Conservation (phyloP, 2,329 filamentous ascomycete species). For the Epicoccum nigrum region DNA sequence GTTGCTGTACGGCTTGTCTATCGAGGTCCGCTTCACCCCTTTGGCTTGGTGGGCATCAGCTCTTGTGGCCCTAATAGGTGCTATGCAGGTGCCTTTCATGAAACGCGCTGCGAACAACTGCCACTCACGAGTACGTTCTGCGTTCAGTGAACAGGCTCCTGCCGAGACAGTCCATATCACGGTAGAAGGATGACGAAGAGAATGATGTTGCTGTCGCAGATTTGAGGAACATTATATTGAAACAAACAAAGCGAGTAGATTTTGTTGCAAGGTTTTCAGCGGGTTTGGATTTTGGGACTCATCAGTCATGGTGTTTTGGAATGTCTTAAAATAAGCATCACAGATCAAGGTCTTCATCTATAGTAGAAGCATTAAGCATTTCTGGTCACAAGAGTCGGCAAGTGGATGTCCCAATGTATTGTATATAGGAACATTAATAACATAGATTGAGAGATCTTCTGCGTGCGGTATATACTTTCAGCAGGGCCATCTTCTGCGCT, state of each 20-base stretch:
- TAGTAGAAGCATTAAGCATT: too few relatives aligned
- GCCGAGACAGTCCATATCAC: slow-evolving; percentile 34
- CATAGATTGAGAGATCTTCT: too few relatives aligned
- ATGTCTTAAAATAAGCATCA: not conserved
- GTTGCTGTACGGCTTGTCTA: slow-evolving; percentile 68
- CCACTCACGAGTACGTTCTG: slow-evolving; percentile 35
- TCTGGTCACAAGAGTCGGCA: too few relatives aligned
- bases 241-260: not conserved
- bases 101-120: slow-evolving; percentile 52
- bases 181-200: slow-evolving; percentile 24
- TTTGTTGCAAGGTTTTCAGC: not conserved
- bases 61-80: slow-evolving; percentile 61
- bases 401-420: too few relatives aligned
- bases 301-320: not conserved
- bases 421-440: too few relatives aligned
- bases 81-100: slow-evolving; percentile 63
- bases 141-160: slow-evolving; percentile 23
- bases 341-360: too few relatives aligned
- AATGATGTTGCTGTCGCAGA: not conserved
- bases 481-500: too few relatives aligned
- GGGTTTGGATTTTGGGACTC: not conserved
- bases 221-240: too few relatives aligned
- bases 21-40: slow-evolving; percentile 63
- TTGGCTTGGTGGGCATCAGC: slow-evolving; percentile 68
- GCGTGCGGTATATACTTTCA: too few relatives aligned